Percentiles rank a stretch among this genome's conserved stretches.
Conservation (phyloP, 2,329 filamentous ascomycete genomes). For the Daldinia sp. region DNA sequence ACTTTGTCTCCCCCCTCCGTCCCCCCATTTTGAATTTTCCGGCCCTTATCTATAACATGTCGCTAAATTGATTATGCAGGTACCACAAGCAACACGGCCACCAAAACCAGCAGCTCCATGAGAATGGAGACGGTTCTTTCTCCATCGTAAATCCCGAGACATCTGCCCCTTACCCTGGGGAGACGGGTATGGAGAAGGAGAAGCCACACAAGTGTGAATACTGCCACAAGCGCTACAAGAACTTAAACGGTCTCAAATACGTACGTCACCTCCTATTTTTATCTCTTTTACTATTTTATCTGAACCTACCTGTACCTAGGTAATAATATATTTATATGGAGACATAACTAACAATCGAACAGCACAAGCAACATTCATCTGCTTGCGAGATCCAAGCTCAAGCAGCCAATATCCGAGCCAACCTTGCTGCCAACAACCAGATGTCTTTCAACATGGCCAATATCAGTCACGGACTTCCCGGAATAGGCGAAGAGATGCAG, state of each 20-base stretch:
- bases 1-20: slow-evolving; percentile 18
- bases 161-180: slow-evolving; percentile 92
- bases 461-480: slow-evolving; percentile 60
- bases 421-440: slow-evolving; percentile 51
- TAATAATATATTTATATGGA: no score
- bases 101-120: slow-evolving; percentile 94
- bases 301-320: not conserved
- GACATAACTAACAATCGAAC: slow-evolving; percentile 51
- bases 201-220: slow-evolving; percentile 98
- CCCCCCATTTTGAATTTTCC: slow-evolving; percentile 30
- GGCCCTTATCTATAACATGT: slow-evolving; percentile 36
- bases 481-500: slow-evolving; percentile 67
- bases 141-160: slow-evolving; percentile 98
- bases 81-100: slow-evolving; percentile 88
- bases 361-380: slow-evolving; percentile 85
- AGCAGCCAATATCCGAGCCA: slow-evolving; percentile 58
- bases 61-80: slow-evolving; percentile 57
- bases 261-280: slow-evolving; percentile 58
- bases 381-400: slow-evolving; percentile 87
- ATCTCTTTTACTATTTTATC: not conserved
- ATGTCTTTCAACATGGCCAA: slow-evolving; percentile 50
- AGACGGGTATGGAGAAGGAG: slow-evolving; percentile 99
- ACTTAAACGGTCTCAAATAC: slow-evolving; percentile 98
- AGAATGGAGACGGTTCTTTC: slow-evolving; percentile 96
- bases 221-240: slow-evolving; percentile 99